Conservation (phyloP, 148 eudicot species). For the Chenopodium album region DNA sequence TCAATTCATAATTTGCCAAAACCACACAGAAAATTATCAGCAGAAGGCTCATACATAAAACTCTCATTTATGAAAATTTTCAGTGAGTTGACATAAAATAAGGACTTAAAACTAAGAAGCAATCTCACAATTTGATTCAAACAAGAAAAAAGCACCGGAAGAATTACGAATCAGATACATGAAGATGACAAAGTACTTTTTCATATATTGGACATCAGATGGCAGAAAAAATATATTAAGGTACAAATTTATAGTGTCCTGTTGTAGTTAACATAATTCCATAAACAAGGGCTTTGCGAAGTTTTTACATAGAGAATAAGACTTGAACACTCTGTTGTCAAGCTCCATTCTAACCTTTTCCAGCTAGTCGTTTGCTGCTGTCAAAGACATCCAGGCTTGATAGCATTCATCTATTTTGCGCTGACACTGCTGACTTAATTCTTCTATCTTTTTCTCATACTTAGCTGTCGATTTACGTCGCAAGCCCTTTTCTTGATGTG, state of each 20-base stretch:
- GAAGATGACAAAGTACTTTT: too few relatives aligned
- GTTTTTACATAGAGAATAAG: constrained; percentile 64
- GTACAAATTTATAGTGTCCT: background rate
- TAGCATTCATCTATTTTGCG: constrained; percentile 88
- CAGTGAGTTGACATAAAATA: too few relatives aligned
- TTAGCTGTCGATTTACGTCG: constrained; percentile 53
- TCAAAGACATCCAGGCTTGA: constrained; percentile 97
- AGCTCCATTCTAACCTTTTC: constrained; percentile 89
- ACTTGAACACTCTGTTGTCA: constrained; percentile 63
- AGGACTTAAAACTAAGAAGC: too few relatives aligned
- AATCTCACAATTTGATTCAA: too few relatives aligned
- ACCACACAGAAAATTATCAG: too few relatives aligned
- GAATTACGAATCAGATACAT: too few relatives aligned
- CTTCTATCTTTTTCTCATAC: constrained; percentile 85
- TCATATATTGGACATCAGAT: background rate
- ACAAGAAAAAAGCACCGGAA: too few relatives aligned
- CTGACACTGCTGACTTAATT: constrained; percentile 60
- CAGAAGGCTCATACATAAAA: too few relatives aligned
- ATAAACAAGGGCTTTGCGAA: background rate
- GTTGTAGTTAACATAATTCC: background rate
- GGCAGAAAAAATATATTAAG: background rate
- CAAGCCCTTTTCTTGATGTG: constrained; percentile 43
- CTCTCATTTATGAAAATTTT: too few relatives aligned
- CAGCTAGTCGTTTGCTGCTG: constrained; percentile 75
- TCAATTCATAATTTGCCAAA: too few relatives aligned